Conservation (phyloP, 1,139 yeast species). For the Pichia sp. region DNA sequence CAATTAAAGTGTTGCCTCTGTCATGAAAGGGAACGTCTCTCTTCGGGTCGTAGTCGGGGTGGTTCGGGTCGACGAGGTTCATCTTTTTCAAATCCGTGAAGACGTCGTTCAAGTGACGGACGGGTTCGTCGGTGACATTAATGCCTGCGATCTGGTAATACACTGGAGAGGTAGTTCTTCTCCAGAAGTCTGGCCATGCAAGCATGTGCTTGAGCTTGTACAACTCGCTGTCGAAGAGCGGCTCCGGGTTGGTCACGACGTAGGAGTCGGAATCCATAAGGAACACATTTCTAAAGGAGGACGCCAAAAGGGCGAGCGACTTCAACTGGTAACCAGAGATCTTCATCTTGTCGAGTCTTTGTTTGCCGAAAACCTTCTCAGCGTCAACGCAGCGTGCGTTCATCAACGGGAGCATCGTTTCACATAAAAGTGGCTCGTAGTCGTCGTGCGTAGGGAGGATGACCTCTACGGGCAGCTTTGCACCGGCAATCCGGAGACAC, state of each 20-base stretch:
- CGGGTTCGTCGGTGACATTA: slow-evolving; percentile 35
- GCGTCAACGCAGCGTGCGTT: slow-evolving; percentile 45
- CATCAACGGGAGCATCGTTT: slow-evolving; percentile 41
- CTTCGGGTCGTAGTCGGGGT: slow-evolving; percentile 19
- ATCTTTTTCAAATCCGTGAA: slow-evolving; percentile 28
- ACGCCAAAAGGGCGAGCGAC: slow-evolving; percentile 50
- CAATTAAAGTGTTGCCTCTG: slow-evolving; percentile 54
- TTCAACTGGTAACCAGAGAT: slow-evolving; percentile 53
- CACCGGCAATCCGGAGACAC: slow-evolving; percentile 58
- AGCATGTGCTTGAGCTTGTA: slow-evolving; percentile 31
- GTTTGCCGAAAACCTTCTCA: slow-evolving; percentile 36
- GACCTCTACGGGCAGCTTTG: slow-evolving; percentile 69
- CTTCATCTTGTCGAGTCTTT: slow-evolving; percentile 32
- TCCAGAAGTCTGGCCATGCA: slow-evolving; percentile 70
- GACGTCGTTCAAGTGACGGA: slow-evolving; percentile 29
- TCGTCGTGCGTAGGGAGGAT: slow-evolving; percentile 45
- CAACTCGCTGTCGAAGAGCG: slow-evolving; percentile 41
- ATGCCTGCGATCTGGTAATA: slow-evolving; percentile 51
- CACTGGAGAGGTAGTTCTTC: slow-evolving; percentile 54
- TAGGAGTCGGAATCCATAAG: slow-evolving; percentile 55
- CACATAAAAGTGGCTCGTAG: slow-evolving; percentile 46
- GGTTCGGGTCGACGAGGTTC: slow-evolving; percentile 17
- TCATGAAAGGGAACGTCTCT: slow-evolving; percentile 40
- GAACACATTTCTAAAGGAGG: slow-evolving; percentile 49
- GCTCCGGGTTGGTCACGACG: slow-evolving; percentile 51